Base-by-base conservation (phyloP, 495 filamentous ascomycete genomes). In the Podospora conica region DNA sequence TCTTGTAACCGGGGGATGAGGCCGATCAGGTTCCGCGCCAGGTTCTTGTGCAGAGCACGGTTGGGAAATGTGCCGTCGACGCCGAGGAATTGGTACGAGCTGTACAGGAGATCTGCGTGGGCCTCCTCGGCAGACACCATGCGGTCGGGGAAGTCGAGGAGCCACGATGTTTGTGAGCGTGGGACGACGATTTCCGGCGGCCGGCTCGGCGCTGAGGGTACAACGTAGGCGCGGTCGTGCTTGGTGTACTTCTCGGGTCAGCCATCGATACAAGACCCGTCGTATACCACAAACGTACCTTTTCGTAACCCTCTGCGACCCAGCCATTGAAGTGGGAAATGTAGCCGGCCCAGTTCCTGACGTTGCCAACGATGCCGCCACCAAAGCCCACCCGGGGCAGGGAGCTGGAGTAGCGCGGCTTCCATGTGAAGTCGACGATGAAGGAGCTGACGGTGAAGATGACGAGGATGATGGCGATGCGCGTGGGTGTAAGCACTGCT, bases 111-210 rank as follows among this genome's bases (percentile, higher is more conserved):
- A n/a, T 73, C 72, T 9, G 63, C 62, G 65, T 78, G 76, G 4
- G 76, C 70, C 28, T 74, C 70, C 55, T 71, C 63, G 0, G 75
- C 66, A 6, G 71, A 76, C 15, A 77, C 63, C 0, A 74, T 63
- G 53, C 69, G 70, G 63, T 78, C 76, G 48, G 76, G 75, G 40
- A 66, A 71, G 58, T 78, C 75, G 62, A 78, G 71, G 62, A 78
- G 68, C 76, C 76, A 78, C 6, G 69, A 60, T 1, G 71, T 69
- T 58, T 78, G 76, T 7, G 73, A 70, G 8, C 66, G 72, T 9
- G 76, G 75, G 1, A 78, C 64, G 29, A 78, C 75, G 22, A 78
- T 73, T 57, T 78, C 74, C n/a, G 66, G 56, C 1, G 75, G 72
- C 3, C 71, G 74, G 53, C 69, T 71, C 24, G 73, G 71, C 27